A percentile compares a stretch with the other conserved stretches of the same genome.
These are phyloP conservation scores for Priceomyces castillae DNA, from an alignment of 805 yeast genomes.

Conservation along the genomic window DNA sequence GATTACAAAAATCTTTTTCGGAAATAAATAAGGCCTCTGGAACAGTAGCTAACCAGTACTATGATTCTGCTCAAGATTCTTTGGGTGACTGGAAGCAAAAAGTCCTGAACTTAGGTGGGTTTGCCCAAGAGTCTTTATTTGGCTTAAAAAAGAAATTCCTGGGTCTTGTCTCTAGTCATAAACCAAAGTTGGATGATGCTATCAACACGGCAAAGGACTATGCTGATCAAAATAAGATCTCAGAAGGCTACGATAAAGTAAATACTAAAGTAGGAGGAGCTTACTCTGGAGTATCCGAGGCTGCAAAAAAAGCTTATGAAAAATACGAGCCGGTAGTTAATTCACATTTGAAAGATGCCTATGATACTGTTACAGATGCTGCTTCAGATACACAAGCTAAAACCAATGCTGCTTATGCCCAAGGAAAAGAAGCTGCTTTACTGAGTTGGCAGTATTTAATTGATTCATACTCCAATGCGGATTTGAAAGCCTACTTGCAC, in stretches of 20 bases:
- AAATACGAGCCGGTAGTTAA: slow-evolving; percentile 13
- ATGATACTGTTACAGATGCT: slow-evolving; percentile 10
- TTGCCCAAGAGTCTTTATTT: no score
- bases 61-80: neutral
- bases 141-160: no score
- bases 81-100: neutral
- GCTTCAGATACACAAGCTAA: slow-evolving; percentile 6
- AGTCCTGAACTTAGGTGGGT: neutral
- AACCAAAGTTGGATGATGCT: neutral
- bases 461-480: slow-evolving; percentile 42
- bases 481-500: slow-evolving; percentile 38
- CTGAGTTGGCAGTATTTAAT: slow-evolving; percentile 17
- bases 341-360: slow-evolving; percentile 8
- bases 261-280: neutral
- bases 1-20: neutral
- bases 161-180: neutral
- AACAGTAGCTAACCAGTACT: no score
- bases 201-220: slow-evolving; percentile 2
- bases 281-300: neutral
- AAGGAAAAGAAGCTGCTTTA: slow-evolving; percentile 5
- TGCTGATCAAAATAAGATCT: no score
- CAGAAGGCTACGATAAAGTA: neutral
- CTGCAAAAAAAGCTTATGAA: slow-evolving; percentile 4
- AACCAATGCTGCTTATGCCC: neutral
- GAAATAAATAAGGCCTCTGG: no score